Base-by-base conservation (phyloP, 2,329 filamentous ascomycete genomes). In the Diaporthe citri region DNA sequence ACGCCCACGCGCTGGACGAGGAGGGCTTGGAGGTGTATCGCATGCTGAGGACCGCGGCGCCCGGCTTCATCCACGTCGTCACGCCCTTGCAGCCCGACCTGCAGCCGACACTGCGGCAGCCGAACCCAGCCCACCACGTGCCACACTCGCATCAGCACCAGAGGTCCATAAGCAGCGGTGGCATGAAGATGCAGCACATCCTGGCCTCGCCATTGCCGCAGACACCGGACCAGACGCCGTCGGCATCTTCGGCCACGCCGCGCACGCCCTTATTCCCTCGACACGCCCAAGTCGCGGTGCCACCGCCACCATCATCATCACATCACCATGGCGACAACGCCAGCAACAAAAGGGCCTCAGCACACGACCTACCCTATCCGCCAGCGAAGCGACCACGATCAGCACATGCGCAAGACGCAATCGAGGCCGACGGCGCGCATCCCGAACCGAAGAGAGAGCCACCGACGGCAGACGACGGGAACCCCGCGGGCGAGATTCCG, bases 11-110 rank as follows among this genome's bases (percentile, higher is more conserved):
- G 17, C 59, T 76, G 36, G 72, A 76, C 46, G 75, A 74, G 43
- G 75, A 76, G 28, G 75, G 75, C 7, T 57, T 76, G 36, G 67
- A 76, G 72, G 75, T 76, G 34, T 76, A 76, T 28, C 75, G 73
- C 48, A 69, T 74, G 36, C 48, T 76, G 67, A 41, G 75, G 36
- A 71, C 39, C 17, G 64, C 69, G 4, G 75, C 75, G 17, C 75
- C 75, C 13, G 75, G 75, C 13, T 52, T 52, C 36, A 76, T 76
- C 55, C 75, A 76, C 60, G 46, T 76, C 25, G 46, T 55, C 25
- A 72, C 75, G 31, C 75, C 75, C 25, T n/a, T 76, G 17, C 72
- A 76, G 60, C 75, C 75, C 22, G 72, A 74, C n/a, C 36, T 75
- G 62, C 74, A 66, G 56, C 20, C 36, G n/a, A 20, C 72, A 7